Evolutionary conservation across 306 rosid genomes (phyloP).

Genomic region (Lathyrus oleraceus): DNA sequence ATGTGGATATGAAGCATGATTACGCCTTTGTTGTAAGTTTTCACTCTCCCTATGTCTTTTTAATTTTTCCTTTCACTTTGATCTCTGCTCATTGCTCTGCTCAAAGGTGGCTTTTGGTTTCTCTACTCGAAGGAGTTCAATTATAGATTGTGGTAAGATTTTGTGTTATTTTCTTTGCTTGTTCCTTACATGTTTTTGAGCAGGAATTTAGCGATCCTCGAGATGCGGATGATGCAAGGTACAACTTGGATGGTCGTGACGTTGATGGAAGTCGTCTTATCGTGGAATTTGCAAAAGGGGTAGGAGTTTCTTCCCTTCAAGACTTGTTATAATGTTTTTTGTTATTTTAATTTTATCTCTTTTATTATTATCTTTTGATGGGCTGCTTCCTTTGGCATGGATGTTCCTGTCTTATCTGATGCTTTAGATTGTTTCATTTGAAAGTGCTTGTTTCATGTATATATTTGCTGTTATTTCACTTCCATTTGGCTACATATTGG

Average conservation of each 20-base stretch:
- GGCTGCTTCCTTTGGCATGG: background rate
- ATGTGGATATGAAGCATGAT: conserved; percentile 89
- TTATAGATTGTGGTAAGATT: conserved; percentile 32
- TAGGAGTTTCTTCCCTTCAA: conserved; percentile 27
- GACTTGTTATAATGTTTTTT: background rate
- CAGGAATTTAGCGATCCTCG: conserved; percentile 86
- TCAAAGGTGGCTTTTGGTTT: conserved; percentile 26
- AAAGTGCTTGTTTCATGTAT: background rate
- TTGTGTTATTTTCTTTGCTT: conserved; percentile 33
- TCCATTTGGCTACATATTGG: background rate
- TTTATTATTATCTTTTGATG: background rate
- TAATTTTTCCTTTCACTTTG: conserved; percentile 20
- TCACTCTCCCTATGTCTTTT: background rate
- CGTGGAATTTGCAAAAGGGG: conserved; percentile 85
- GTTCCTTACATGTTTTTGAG: conserved; percentile 38
- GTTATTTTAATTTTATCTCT: background rate
- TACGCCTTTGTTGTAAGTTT: conserved; percentile 83
- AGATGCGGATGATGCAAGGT: conserved; percentile 90
- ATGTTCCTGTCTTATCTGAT: background rate
- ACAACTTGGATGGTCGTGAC: conserved; percentile 75
- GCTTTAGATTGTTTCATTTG: background rate
- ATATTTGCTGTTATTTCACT: background rate
- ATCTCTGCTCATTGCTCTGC: background rate
- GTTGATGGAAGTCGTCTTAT: conserved; percentile 71
- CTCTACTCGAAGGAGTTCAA: conserved; percentile 14